phyloP scores from a whole-genome alignment of 148 eudicot species.

The Selenicereus undatus region DNA sequence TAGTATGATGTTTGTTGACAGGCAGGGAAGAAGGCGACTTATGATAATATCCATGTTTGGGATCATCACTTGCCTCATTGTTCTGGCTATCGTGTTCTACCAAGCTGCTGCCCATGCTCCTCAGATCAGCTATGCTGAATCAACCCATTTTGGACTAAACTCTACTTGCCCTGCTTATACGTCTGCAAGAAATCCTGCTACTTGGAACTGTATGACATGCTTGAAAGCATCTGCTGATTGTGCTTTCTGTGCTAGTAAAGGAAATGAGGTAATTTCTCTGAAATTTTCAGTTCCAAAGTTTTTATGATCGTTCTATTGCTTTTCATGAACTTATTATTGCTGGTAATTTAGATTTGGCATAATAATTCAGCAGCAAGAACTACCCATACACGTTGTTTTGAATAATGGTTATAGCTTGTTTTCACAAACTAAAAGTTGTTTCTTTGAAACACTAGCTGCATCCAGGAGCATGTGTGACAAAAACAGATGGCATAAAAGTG shows the following conservation, averaged over 20 bases:
- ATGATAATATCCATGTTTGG: conserved; percentile 79
- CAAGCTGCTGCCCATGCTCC: conserved; percentile 64
- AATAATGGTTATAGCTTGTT: neutral
- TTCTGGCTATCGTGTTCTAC: conserved; percentile 46
- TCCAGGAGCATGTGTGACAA: conserved; percentile 65
- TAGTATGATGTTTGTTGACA: conserved; percentile 79
- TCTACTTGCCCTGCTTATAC: conserved; percentile 51
- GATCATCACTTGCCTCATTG: conserved; percentile 57
- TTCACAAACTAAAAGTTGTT: neutral
- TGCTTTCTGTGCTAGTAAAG: conserved; percentile 57
- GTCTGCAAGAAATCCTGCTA: conserved; percentile 30
- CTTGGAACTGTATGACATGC: conserved; percentile 84
- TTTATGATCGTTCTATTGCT: neutral
- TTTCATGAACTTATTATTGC: neutral
- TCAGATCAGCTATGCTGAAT: conserved; percentile 36
- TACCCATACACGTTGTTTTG: neutral
- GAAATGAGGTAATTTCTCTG: conserved; percentile 38
- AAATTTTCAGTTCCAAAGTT: neutral
- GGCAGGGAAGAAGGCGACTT: conserved; percentile 71
- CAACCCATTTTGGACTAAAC: conserved; percentile 55
- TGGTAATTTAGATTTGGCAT: no score
- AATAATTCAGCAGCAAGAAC: neutral
- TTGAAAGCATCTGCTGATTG: conserved; percentile 53
- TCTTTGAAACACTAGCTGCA: conserved; percentile 33
- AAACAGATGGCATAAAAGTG: conserved; percentile 32